phyloP scores from a whole-genome alignment of 768 basidiomycete genomes.

The Kwoniella heveanensis region DNA sequence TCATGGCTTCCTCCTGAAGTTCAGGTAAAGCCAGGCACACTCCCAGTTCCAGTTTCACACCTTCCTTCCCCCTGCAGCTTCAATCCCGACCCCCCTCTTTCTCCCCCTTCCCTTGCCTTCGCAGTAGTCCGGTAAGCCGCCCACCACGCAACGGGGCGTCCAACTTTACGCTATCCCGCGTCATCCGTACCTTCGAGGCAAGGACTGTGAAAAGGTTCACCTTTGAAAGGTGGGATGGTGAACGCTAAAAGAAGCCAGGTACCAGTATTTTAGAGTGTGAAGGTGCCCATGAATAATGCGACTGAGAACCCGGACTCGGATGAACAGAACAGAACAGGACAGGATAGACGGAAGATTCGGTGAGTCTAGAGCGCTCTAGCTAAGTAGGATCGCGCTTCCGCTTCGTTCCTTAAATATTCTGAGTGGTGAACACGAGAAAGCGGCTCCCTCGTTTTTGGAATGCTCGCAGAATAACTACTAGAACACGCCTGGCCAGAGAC shows the following conservation, averaged over 20 bases:
- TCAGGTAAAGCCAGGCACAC: neutral
- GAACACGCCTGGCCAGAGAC: too few species aligned
- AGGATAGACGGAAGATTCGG: neutral
- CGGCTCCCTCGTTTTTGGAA: too few species aligned
- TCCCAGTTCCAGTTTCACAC: too few species aligned
- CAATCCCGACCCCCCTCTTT: neutral
- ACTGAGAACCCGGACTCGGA: neutral
- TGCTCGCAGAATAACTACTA: too few species aligned
- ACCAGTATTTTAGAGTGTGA: too few species aligned
- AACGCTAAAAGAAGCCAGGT: neutral
- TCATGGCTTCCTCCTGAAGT: neutral
- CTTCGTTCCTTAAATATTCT: neutral
- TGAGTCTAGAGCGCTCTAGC: neutral
- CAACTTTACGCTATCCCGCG: conserved; percentile 2
- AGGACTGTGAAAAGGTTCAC: neutral
- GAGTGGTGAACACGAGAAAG: neutral
- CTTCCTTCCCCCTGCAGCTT: neutral
- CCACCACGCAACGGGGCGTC: neutral
- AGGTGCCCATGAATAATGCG: neutral
- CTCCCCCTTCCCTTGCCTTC: neutral
- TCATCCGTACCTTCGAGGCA: neutral
- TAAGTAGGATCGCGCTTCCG: neutral
- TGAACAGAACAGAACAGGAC: neutral
- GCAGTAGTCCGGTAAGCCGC: neutral
- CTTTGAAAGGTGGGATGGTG: neutral